A percentile compares a stretch with the other conserved stretches of the same genome.
These are phyloP conservation scores for Pleurotus tuoliensis DNA, from an alignment of 768 basidiomycete species.

Conservation along the genomic window DNA sequence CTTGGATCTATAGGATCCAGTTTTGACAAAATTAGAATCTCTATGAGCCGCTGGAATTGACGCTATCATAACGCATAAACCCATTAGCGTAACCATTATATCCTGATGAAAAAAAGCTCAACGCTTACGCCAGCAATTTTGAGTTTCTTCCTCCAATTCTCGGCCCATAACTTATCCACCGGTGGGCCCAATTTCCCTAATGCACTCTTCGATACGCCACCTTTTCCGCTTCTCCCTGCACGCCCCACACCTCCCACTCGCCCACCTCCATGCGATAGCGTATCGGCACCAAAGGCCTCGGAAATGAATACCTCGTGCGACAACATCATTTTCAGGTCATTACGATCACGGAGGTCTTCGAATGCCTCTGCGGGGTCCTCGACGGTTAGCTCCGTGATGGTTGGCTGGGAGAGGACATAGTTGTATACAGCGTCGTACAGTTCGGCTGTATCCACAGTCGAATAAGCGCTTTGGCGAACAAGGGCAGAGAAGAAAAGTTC, in stretches of 20 bases:
- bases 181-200: conserved; percentile 73
- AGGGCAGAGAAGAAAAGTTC: neutral
- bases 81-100: too few species aligned
- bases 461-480: neutral
- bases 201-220: conserved; percentile 14
- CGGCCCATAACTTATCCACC: conserved; percentile 69
- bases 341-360: conserved; percentile 92
- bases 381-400: conserved; percentile 89
- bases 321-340: conserved; percentile 80
- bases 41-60: conserved; percentile 88
- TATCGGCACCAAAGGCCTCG: conserved; percentile 57
- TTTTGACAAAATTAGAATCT: conserved; percentile 81
- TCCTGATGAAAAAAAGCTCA: neutral
- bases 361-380: conserved; percentile 99
- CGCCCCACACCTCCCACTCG: conserved; percentile 42
- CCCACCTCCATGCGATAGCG: conserved; percentile 47
- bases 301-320: conserved; percentile 59
- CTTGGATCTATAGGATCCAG: conserved; percentile 59
- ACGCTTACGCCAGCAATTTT: conserved; percentile 83
- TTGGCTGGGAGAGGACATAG: conserved; percentile 58
- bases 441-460: conserved; percentile 50
- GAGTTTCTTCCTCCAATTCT: conserved; percentile 74
- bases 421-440: conserved; percentile 86
- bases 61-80: conserved; percentile 46
- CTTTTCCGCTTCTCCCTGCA: conserved; percentile 18